phyloP scores from a whole-genome alignment of 2,329 filamentous ascomycete species.

The Monilinia fructigena region DNA sequence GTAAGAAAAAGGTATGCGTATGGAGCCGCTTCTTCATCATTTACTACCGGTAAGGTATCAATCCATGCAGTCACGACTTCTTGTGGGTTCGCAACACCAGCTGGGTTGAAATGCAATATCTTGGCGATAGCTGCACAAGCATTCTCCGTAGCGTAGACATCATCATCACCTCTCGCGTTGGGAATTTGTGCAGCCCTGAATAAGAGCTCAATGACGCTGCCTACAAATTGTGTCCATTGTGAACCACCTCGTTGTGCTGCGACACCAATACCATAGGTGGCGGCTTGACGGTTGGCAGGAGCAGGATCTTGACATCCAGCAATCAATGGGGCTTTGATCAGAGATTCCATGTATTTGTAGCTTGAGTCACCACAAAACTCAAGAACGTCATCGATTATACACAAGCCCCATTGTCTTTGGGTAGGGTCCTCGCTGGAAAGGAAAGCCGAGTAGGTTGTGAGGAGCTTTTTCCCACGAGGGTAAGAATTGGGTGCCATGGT shows the following conservation, averaged over 20 bases:
- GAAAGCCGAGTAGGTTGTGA: slow-evolving; percentile 83
- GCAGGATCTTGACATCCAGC: slow-evolving; percentile 82
- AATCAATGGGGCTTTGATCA: slow-evolving; percentile 75
- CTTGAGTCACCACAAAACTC: slow-evolving; percentile 93
- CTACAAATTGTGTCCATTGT: slow-evolving; percentile 84
- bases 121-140: slow-evolving; percentile 96
- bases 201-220: slow-evolving; percentile 73
- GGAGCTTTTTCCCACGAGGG: slow-evolving; percentile 82
- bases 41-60: slow-evolving; percentile 83
- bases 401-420: slow-evolving; percentile 97
- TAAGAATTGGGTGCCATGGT: slow-evolving; percentile 82
- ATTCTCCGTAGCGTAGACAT: slow-evolving; percentile 96
- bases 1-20: slow-evolving; percentile 92
- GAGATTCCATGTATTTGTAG: slow-evolving; percentile 80
- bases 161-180: slow-evolving; percentile 83
- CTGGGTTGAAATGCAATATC: slow-evolving; percentile 85
- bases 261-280: slow-evolving; percentile 92
- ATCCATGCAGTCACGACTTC: slow-evolving; percentile 83
- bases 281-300: slow-evolving; percentile 90
- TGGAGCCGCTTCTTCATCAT: slow-evolving; percentile 95
- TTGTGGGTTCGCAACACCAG: slow-evolving; percentile 72
- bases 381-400: slow-evolving; percentile 96
- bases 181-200: slow-evolving; percentile 82
- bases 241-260: slow-evolving; percentile 89
- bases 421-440: slow-evolving; percentile 79